These are phyloP conservation scores for Paecilomyces formosus DNA, from an alignment of 2,329 filamentous ascomycete species.

Conservation along the genomic window DNA sequence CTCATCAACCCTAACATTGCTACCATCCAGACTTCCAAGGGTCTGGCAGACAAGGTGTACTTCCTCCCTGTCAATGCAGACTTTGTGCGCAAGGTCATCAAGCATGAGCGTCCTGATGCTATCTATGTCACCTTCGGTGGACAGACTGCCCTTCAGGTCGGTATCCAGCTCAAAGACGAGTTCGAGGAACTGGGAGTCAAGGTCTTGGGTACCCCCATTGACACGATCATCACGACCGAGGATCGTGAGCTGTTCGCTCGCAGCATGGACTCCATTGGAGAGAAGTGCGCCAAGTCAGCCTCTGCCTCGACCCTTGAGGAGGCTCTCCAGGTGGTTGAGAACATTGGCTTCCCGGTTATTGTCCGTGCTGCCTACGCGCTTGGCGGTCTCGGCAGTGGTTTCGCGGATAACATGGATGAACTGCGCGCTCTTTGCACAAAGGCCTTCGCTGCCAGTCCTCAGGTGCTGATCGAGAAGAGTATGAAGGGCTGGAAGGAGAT, in stretches of 20 bases:
- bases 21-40: constrained; percentile 97
- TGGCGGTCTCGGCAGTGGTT: constrained; percentile 89
- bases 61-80: constrained; percentile 96
- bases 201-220: constrained; percentile 91
- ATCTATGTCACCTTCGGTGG: constrained; percentile 98
- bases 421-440: constrained; percentile 85
- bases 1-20: constrained; percentile 99
- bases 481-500: constrained; percentile 99
- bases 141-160: constrained; percentile 92
- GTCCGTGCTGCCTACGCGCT: constrained; percentile 93
- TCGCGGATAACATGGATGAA: constrained; percentile 80
- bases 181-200: constrained; percentile 87
- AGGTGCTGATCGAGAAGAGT: constrained; percentile 92
- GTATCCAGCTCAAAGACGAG: constrained; percentile 95
- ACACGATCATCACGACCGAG: constrained; percentile 97
- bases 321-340: constrained; percentile 77
- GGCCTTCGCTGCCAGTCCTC: constrained; percentile 88
- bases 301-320: constrained; percentile 85
- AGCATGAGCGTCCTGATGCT: constrained; percentile 87
- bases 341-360: constrained; percentile 94
- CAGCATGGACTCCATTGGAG: constrained; percentile 96
- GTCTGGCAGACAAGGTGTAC: constrained; percentile 96
- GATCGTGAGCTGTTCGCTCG: constrained; percentile 95
- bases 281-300: constrained; percentile 96
- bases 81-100: constrained; percentile 95